Conservation (phyloP, 768 basidiomycete genomes). For the Panaeolus papilionaceus region DNA sequence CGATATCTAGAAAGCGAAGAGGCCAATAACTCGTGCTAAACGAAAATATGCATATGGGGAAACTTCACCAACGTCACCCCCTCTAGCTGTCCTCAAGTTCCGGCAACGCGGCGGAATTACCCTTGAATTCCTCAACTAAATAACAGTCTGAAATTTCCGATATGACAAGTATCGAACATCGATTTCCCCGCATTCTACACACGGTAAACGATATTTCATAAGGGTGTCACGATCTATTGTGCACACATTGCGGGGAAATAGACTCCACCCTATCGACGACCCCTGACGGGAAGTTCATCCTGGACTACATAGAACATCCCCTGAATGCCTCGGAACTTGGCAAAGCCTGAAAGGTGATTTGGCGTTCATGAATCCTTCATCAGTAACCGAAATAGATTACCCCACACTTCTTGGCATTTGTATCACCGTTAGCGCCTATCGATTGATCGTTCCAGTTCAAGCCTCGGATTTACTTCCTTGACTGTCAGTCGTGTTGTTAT, state of each 20-base stretch:
- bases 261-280: slow-evolving; percentile 6
- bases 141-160: not conserved
- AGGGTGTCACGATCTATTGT: not conserved
- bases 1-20: too few species aligned
- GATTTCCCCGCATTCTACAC: not conserved
- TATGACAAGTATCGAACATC: not conserved
- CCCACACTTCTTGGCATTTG: not conserved
- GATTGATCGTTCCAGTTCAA: not conserved
- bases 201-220: not conserved
- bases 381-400: not conserved
- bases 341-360: not conserved
- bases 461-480: not conserved
- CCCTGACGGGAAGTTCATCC: not conserved
- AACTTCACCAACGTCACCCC: not conserved
- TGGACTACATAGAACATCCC: not conserved
- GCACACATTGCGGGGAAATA: slow-evolving; percentile 1
- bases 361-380: not conserved
- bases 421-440: slow-evolving; percentile 14
- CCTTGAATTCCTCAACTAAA: not conserved
- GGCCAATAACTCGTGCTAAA: not conserved
- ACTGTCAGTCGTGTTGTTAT: not conserved
- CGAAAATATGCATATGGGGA: not conserved
- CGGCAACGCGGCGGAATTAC: not conserved
- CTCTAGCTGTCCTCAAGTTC: not conserved
- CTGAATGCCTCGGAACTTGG: not conserved